These are phyloP conservation scores for Linanthus parryae DNA, from an alignment of 148 eudicot genomes.

Conservation along the genomic window DNA sequence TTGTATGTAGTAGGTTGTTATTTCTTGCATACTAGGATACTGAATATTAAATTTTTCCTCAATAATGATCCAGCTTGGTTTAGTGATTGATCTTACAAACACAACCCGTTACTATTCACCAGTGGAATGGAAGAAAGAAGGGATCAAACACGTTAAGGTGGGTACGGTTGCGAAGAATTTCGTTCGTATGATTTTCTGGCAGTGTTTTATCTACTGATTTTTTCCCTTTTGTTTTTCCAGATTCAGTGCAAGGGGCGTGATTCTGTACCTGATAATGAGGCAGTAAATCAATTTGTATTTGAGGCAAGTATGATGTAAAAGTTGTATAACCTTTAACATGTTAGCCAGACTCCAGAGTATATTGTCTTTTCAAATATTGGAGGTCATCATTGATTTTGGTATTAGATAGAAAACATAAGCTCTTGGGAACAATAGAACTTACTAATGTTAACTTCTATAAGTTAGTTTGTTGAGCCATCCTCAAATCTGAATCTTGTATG, in stretches of 20 bases:
- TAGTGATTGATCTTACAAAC: conserved; percentile 96
- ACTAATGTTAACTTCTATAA: no score
- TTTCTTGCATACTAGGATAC: conserved; percentile 4
- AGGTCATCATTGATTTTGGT: no score
- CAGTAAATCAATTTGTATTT: conserved; percentile 79
- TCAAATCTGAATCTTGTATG: no score
- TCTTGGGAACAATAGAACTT: no score
- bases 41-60: conserved; percentile 8
- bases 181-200: no score
- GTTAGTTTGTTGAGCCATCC: no score
- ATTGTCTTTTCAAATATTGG: no score
- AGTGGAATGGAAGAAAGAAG: conserved; percentile 68
- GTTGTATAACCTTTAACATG: not conserved
- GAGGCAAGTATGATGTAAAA: conserved; percentile 47
- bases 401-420: no score
- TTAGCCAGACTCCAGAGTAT: no score
- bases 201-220: no score
- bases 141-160: conserved; percentile 91
- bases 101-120: conserved; percentile 84
- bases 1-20: not conserved
- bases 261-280: conserved; percentile 93
- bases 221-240: conserved; percentile 22
- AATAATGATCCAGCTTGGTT: conserved; percentile 62
- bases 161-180: conserved; percentile 5
- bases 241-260: conserved; percentile 94